These are phyloP conservation scores for Aspergillus asperescens DNA, from an alignment of 495 filamentous ascomycete species.

Conservation along the genomic window DNA sequence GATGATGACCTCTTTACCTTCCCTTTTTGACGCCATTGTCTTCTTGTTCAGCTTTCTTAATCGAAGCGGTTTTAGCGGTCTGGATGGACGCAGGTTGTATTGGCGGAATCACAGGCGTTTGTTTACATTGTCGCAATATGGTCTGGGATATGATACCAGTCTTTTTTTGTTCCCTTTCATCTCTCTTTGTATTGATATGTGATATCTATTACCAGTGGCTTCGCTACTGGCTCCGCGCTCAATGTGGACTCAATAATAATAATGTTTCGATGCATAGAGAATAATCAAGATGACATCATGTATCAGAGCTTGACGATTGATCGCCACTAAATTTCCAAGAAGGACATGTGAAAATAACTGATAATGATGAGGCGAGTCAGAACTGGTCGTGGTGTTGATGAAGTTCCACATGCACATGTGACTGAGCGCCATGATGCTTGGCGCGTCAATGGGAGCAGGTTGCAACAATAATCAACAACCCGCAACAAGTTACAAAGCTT, in stretches of 20 bases:
- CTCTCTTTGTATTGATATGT: slow-evolving; percentile 10
- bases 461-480: neutral
- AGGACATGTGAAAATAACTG: slow-evolving; percentile 6
- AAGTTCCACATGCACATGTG: slow-evolving; percentile 11
- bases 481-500: too few species aligned
- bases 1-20: slow-evolving; percentile 22
- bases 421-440: neutral
- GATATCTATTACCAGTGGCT: neutral
- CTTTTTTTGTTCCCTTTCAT: neutral
- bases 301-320: too few species aligned
- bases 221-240: neutral
- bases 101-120: slow-evolving; percentile 12
- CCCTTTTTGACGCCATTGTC: slow-evolving; percentile 2
- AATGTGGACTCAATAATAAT: slow-evolving; percentile 4
- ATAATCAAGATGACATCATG: slow-evolving; percentile 9
- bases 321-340: too few species aligned
- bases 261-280: neutral
- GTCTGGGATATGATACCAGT: slow-evolving; percentile 1
- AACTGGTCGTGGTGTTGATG: slow-evolving; percentile 1
- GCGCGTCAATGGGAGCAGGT: slow-evolving; percentile 6
- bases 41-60: neutral
- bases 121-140: slow-evolving; percentile 10
- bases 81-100: slow-evolving; percentile 10
- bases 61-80: slow-evolving; percentile 18
- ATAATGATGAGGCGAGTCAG: neutral